A percentile compares a stretch with the other conserved stretches of the same genome.
These are phyloP conservation scores for Talaromyces marneffei DNA, from an alignment of 2,329 filamentous ascomycete genomes.

Conservation along the genomic window DNA sequence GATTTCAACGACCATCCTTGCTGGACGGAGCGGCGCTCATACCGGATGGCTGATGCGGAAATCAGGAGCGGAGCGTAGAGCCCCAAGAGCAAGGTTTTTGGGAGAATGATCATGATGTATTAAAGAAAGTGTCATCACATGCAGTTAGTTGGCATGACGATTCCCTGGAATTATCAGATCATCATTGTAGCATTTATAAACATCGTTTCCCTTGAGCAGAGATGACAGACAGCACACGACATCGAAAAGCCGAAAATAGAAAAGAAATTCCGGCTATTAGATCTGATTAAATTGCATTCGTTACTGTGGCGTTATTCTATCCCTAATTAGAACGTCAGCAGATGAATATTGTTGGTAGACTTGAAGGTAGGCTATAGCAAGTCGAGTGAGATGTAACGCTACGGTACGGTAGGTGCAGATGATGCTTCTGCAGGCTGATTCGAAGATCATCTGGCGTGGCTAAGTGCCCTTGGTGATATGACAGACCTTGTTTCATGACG, in stretches of 20 bases:
- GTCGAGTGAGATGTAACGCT: neutral
- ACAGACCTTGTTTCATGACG: neutral
- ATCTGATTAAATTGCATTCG: neutral
- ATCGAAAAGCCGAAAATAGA: conserved; percentile 4
- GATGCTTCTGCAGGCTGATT: neutral
- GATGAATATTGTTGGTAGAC: neutral
- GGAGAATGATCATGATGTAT: neutral
- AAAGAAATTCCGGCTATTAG: conserved; percentile 3
- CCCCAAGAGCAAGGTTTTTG: neutral
- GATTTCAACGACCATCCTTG: conserved; percentile 11
- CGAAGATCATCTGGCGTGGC: neutral
- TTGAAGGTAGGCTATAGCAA: neutral
- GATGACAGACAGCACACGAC: too few relatives aligned
- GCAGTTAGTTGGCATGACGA: neutral
- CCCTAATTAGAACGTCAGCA: neutral
- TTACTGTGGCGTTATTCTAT: neutral
- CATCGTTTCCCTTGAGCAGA: neutral
- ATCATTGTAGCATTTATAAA: neutral
- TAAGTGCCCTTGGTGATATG: too few relatives aligned
- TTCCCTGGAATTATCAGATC: neutral
- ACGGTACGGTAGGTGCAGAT: neutral
- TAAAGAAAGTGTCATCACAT: neutral
- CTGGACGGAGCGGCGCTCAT: conserved; percentile 1
- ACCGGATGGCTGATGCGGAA: neutral
- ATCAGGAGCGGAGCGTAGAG: neutral